phyloP scores from a whole-genome alignment of 2,329 filamentous ascomycete genomes.

The Aspergillus felis region DNA sequence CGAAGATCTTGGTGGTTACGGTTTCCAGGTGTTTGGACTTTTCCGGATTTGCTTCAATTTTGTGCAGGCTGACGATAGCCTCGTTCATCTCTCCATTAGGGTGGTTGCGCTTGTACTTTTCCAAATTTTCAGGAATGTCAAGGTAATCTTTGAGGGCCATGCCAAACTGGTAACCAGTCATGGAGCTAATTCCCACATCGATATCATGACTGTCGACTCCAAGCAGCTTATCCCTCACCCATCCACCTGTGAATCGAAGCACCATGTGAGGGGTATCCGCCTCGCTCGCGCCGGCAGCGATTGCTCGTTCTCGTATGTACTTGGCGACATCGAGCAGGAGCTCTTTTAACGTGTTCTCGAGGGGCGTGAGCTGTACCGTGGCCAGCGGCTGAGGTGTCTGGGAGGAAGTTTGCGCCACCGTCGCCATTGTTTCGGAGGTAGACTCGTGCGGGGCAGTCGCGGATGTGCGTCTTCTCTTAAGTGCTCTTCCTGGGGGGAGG shows the following conservation, averaged over 20 bases:
- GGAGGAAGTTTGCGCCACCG: not conserved
- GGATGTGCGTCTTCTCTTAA: slow-evolving; percentile 33
- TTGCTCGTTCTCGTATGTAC: slow-evolving; percentile 49
- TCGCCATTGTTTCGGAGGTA: slow-evolving; percentile 20
- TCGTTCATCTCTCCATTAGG: slow-evolving; percentile 51
- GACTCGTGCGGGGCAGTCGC: slow-evolving; percentile 17
- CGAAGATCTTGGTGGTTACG: slow-evolving; percentile 78
- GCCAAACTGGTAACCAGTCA: slow-evolving; percentile 49
- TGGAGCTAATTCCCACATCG: slow-evolving; percentile 47
- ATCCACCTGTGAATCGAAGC: slow-evolving; percentile 47
- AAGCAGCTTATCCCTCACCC: slow-evolving; percentile 49
- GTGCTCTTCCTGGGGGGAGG: slow-evolving; percentile 20
- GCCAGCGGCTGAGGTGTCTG: slow-evolving; percentile 16
- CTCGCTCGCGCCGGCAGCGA: slow-evolving; percentile 39
- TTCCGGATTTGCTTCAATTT: slow-evolving; percentile 86
- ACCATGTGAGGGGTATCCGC: slow-evolving; percentile 27
- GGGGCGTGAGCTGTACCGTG: slow-evolving; percentile 59
- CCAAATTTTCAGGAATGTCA: slow-evolving; percentile 35
- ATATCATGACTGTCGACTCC: slow-evolving; percentile 46
- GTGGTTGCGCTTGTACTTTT: slow-evolving; percentile 45
- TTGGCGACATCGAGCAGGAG: slow-evolving; percentile 78
- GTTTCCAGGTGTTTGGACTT: slow-evolving; percentile 97
- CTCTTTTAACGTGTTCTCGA: slow-evolving; percentile 68
- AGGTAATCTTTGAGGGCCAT: slow-evolving; percentile 42
- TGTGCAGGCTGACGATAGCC: slow-evolving; percentile 73